Evolutionary conservation across 2,329 filamentous ascomycete species (phyloP), one percentile per base, ranked within the genome.

Genomic region (Monosporascus ibericus): DNA sequence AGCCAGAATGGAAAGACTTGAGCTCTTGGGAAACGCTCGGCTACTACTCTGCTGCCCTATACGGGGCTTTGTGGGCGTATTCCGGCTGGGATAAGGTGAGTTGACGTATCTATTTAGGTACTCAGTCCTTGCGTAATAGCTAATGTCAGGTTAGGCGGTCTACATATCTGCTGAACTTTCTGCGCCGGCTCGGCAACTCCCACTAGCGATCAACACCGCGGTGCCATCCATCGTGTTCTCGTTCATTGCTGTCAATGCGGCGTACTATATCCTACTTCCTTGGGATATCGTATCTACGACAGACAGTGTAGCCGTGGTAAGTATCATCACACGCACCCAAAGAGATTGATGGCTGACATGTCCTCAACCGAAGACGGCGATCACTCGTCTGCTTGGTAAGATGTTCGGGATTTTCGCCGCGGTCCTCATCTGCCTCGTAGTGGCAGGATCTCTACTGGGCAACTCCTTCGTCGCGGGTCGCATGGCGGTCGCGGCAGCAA

Each of bases 51-150:
- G 75, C 81, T 1, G 83, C 82, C 0, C 70, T 85, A 1, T 85
- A 85, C 58, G 82, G 77, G 0, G 81, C 80, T 0, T 62, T 86
- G 0, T 86, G 82, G 82, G 82, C 80, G 0, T 86, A 85, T 54
- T 82, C 79, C 0, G 83, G 83, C 0, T 86, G 83, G 83, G 83
- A 86, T 51, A 85, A 85, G 69, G 80, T 80, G 39, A 68, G 73
- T 60, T 40, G 11, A 20, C 37, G 17, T 36, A 17, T 6, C 47
- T 18, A 2, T 34, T 3, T 37, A 48, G 14, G 27, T 34, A 30
- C 30, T 44, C n/a, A 5, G 30, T 5, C 14, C 9, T n/a, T n/a
- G n/a, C 15, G 6, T 11, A 42, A 30, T 11, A 15, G 14, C 22
- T 38, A 36, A 17, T 47, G 22, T 15, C 40, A 57, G 20, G 39